Base-by-base conservation (phyloP, 192 early-diverging fungal genomes). In the Allomyces arbusculus region DNA sequence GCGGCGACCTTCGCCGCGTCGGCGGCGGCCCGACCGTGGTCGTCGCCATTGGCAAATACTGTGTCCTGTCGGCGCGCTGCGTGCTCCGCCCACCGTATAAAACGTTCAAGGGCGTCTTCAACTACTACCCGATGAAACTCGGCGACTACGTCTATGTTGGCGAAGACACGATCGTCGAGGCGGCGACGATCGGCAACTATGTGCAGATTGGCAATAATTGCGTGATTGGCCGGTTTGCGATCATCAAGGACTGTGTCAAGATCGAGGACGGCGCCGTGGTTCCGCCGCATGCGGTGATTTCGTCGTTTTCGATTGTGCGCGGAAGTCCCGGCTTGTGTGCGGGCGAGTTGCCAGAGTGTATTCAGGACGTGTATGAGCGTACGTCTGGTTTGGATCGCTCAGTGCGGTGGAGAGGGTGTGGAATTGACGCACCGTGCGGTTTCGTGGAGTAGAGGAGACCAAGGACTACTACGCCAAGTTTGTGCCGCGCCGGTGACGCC, bases 121-220 rank as follows among this genome's bases (percentile, higher is more conserved):
- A 86, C 74, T 96, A 99, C 72, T 99, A 91, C 64, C 94, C 94
- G 43, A 87, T 95, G 78, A 96, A 95, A 72, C 90, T 99, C 58
- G 93, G 91, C n/a, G 90, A 95, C 72, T 82, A 91, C 72, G 90
- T 94, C 2, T 78, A 80, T 23, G 90, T 93, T 68, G 93, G 92
- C 5, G 86, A 93, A 70, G 86, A 87, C 43, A 78, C 86, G 19
- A 82, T 97, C 62, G 82, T 99, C 10, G 91, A 96, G 68, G 91
- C 93, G 14, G 93, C 95, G 0, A 83, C 80, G 11, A 91, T 99
- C 44, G 95, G 95, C 23, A 89, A 84, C 1, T 82, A 84, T 73
- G 95, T 99, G 1, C 74, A 75, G 28, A 95, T 99, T 67, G 94
- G 94, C 40, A 87, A 86, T 70, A 91, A 95, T 73, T 94, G 91